Base-by-base conservation (phyloP, 1,139 yeast genomes). In the Lodderomyces metapsilosis region DNA sequence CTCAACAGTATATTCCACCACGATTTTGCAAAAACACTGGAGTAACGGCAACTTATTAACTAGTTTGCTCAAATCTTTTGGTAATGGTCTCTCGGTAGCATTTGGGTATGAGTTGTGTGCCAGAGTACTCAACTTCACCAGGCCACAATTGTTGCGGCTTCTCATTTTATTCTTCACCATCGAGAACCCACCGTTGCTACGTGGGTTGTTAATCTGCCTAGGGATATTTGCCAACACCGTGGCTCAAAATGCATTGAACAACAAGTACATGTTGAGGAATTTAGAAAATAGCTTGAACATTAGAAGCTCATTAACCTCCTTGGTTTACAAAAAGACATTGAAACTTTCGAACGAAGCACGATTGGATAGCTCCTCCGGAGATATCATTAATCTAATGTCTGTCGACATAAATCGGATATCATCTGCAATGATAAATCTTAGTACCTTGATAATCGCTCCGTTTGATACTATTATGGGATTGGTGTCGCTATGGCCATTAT, bases 121-220 rank as follows among this genome's bases (percentile, higher is more conserved):
- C 37, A 76, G 72, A 39, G 45, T 72, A 6, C 53, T 78, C 7
- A 64, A 73, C 6, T 78, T 77, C 48, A 61, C 71, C 15, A 80
- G 79, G 53, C 88, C 88, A 0, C 84, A 78, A 52, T 56, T 82
- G 11, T 63, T 82, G 43, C 66, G 78, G 39, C 50, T 66, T 4
- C 60, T 59, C 43, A 77, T 79, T 46, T 51, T 64, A 37, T 78
- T 69, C 51, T 81, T 82, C 56, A 63, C 50, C 50, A 57, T 40
- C 54, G 60, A 43, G 20, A 54, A 45, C 24, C 64, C 68, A 5
- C 82, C 83, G 2, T 46, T 70, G 2, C 59, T 82, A 22, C 64
- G 73, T 51, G 85, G 87, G 5, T 56, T 74, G 28, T 57, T 78
- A 41, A 66, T 81, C 47, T 71, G 84, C 3, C 28, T 74, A 31